phyloP scores from a whole-genome alignment of 2,329 filamentous ascomycete species.

The Colletotrichum simmondsii region DNA sequence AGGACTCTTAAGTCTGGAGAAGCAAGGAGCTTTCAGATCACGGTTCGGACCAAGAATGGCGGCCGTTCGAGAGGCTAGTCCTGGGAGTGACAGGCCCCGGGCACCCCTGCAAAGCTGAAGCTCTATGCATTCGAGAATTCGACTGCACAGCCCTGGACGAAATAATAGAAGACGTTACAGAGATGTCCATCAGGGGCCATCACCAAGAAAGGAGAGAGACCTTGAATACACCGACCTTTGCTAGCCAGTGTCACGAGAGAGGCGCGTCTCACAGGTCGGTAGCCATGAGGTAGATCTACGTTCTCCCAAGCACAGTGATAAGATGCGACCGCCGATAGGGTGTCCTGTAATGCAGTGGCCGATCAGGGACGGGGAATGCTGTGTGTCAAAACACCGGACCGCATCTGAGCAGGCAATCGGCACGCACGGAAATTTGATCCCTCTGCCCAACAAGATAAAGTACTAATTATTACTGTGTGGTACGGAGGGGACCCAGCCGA shows the following conservation, averaged over 20 bases:
- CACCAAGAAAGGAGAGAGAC: neutral
- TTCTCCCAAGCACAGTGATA: neutral
- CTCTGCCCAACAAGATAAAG: neutral
- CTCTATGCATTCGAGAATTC: conserved; percentile 4
- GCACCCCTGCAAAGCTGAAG: conserved; percentile 11
- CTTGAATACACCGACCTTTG: neutral
- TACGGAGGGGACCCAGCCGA: neutral
- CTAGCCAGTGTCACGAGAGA: neutral
- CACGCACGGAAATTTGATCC: conserved; percentile 16
- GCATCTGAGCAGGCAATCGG: neutral
- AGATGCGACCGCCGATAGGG: too few species aligned
- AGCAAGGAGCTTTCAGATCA: neutral
- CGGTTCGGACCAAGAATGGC: conserved; percentile 3
- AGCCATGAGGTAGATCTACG: neutral
- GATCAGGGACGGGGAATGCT: neutral
- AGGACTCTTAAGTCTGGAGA: neutral
- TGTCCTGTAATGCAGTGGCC: neutral
- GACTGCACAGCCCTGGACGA: conserved; percentile 8
- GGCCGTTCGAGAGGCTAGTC: conserved; percentile 6
- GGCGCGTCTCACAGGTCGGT: neutral
- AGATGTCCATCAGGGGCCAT: neutral
- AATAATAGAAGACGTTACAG: neutral
- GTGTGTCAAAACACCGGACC: neutral
- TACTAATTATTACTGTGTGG: neutral
- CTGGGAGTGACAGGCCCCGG: neutral